phyloP scores from a whole-genome alignment of 176 grass and related monocot species.

The Zoysia japonica region DNA sequence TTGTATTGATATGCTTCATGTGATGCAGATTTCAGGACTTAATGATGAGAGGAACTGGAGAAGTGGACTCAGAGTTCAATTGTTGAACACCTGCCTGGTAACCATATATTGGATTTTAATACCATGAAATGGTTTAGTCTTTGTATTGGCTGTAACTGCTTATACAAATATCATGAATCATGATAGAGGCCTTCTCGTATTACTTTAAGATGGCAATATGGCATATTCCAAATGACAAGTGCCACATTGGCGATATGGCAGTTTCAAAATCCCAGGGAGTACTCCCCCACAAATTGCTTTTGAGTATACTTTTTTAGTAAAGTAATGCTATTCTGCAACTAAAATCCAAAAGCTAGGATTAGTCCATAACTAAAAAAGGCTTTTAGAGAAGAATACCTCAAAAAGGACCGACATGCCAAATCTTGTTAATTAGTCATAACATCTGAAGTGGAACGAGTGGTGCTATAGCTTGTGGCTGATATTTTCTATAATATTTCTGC shows the following conservation, averaged over 20 bases:
- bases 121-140: constrained; percentile 12
- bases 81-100: constrained; percentile 86
- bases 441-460: not conserved
- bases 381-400: not conserved
- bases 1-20: constrained; percentile 28
- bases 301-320: not conserved
- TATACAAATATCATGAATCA: constrained; percentile 20
- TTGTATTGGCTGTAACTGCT: constrained; percentile 4
- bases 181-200: constrained; percentile 24
- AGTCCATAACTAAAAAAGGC: not conserved
- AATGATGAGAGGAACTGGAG: constrained; percentile 99
- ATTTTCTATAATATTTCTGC: not conserved
- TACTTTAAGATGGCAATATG: constrained; percentile 15
- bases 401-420: not conserved
- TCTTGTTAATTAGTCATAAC: not conserved
- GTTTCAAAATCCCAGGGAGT: not conserved
- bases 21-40: constrained; percentile 69
- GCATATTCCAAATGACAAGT: constrained; percentile 1
- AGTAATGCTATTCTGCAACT: not conserved
- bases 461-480: not conserved
- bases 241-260: not conserved
- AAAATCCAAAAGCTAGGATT: not conserved
- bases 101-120: constrained; percentile 16
- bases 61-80: constrained; percentile 84
- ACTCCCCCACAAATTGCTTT: not conserved